Conservation (phyloP, 306 rosid species). For the Vicia villosa region DNA sequence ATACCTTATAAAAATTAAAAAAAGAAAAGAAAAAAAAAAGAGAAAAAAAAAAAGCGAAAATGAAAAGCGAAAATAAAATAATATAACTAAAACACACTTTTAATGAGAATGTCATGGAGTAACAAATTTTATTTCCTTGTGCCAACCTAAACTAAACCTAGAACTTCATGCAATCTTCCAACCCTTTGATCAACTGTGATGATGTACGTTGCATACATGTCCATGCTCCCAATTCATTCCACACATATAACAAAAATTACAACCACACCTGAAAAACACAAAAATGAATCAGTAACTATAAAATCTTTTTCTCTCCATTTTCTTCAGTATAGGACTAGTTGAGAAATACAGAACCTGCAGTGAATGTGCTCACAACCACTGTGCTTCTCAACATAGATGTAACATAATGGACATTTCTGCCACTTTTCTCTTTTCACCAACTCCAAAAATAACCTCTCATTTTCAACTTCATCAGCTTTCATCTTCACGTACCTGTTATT, state of each 20-base stretch:
- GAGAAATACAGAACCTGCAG: slow-evolving; percentile 12
- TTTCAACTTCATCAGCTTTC: neutral
- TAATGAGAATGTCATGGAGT: no score
- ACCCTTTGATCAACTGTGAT: no score
- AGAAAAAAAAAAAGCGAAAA: no score
- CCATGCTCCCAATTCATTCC: slow-evolving; percentile 25
- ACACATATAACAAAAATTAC: slow-evolving; percentile 32
- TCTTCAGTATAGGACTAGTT: neutral
- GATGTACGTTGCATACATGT: neutral
- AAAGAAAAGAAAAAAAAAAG: no score
- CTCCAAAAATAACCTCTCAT: neutral
- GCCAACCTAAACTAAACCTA: no score
- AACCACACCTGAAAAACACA: neutral
- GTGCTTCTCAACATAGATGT: neutral
- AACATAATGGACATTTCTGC: slow-evolving; percentile 20
- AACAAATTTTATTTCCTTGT: no score
- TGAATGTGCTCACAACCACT: neutral
- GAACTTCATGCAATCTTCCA: no score
- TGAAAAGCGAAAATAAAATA: no score
- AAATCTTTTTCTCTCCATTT: neutral
- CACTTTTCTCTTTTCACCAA: neutral
- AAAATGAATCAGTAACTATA: neutral
- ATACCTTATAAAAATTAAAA: no score
- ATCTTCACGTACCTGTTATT: neutral
- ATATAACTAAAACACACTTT: no score